Conservation (phyloP, 495 filamentous ascomycete genomes). For the Aspergillus nidulans region DNA sequence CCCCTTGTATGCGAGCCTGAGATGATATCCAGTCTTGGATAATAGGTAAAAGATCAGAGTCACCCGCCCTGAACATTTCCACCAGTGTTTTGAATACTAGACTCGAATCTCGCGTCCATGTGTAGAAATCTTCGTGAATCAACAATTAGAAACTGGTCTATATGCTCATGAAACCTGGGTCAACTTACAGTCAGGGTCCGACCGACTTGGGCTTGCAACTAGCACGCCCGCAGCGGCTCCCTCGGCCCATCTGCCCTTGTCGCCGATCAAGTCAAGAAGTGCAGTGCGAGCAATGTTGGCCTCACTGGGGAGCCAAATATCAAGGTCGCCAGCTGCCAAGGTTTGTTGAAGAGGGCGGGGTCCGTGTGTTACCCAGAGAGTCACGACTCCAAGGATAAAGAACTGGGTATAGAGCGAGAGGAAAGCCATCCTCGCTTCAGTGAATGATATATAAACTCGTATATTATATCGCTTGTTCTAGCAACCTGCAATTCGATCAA, state of each 20-base stretch:
- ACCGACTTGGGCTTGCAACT: conserved; percentile 58
- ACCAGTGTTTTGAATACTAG: conserved; percentile 58
- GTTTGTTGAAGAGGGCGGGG: conserved; percentile 3
- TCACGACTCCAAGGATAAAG: neutral
- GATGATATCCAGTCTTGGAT: conserved; percentile 54
- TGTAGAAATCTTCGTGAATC: conserved; percentile 43
- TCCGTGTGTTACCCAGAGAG: conserved; percentile 6
- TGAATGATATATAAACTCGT: neutral
- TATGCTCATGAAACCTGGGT: neutral
- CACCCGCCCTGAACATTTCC: conserved; percentile 54
- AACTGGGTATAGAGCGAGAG: neutral
- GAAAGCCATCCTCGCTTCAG: neutral
- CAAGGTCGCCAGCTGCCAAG: neutral
- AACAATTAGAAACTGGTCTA: neutral
- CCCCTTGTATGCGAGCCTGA: conserved; percentile 57
- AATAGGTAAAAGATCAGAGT: conserved; percentile 47
- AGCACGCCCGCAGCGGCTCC: conserved; percentile 49
- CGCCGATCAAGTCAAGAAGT: conserved; percentile 14
- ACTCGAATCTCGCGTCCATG: conserved; percentile 70
- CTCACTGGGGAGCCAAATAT: conserved; percentile 10
- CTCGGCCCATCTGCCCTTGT: conserved; percentile 8
- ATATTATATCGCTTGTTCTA: neutral
- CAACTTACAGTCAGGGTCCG: conserved; percentile 55
- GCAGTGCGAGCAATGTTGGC: conserved; percentile 5
- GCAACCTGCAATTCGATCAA: neutral